Conservation (phyloP, 1,284 basidiomycete species). For the Coriolopsis trogii region DNA sequence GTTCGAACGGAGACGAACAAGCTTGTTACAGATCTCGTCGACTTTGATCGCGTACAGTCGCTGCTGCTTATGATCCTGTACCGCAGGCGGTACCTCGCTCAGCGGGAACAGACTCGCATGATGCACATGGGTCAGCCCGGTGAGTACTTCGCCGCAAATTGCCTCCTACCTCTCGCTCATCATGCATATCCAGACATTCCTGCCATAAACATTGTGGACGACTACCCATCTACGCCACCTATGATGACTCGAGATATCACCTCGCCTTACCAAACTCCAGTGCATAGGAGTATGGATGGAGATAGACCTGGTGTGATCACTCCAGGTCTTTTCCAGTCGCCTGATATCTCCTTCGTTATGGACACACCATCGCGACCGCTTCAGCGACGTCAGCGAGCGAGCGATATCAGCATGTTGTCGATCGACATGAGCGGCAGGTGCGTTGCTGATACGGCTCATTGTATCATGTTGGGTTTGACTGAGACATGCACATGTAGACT, state of each 20-base stretch:
- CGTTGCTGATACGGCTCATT: conserved; percentile 8
- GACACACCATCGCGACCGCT: conserved; percentile 47
- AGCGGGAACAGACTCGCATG: conserved; percentile 42
- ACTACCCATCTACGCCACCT: conserved; percentile 53
- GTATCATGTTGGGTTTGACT: background rate
- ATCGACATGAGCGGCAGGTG: conserved; percentile 48
- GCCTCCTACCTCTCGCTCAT: background rate
- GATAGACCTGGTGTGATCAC: conserved; percentile 45
- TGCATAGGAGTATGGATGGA: conserved; percentile 29
- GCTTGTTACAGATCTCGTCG: conserved; percentile 80
- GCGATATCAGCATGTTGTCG: conserved; percentile 64
- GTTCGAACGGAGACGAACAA: conserved; percentile 76
- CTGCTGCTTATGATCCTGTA: conserved; percentile 76
- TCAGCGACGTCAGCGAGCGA: conserved; percentile 56
- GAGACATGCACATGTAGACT: conserved; percentile 39
- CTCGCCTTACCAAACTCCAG: conserved; percentile 43
- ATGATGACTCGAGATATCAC: conserved; percentile 57
- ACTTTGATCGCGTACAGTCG: conserved; percentile 83
- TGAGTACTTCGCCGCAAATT: conserved; percentile 20
- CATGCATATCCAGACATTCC: conserved; percentile 53
- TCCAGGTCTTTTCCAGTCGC: conserved; percentile 42
- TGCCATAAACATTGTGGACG: conserved; percentile 67
- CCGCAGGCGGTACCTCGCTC: conserved; percentile 67
- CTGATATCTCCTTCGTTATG: conserved; percentile 50
- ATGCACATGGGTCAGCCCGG: conserved; percentile 38